These are phyloP conservation scores for Emmonsiellopsis sp. DNA, from an alignment of 2,329 filamentous ascomycete species.

Conservation along the genomic window DNA sequence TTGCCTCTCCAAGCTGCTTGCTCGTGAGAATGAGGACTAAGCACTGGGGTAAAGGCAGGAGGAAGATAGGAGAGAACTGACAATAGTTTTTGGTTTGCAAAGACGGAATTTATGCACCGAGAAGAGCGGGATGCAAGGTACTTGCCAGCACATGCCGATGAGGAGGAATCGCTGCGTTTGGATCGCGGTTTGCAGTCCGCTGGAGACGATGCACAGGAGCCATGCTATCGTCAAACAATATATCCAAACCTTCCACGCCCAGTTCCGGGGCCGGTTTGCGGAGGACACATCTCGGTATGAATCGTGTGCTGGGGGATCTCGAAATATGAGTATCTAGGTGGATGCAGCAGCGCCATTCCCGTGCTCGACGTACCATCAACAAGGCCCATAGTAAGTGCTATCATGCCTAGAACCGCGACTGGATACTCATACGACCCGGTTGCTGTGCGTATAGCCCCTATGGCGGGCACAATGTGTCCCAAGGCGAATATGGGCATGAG, in stretches of 20 bases:
- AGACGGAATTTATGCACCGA: background rate
- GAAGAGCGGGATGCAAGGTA: background rate
- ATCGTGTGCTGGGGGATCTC: background rate
- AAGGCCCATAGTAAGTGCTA: background rate
- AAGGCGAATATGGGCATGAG: background rate
- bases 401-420: background rate
- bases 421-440: background rate
- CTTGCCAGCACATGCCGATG: background rate
- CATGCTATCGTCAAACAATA: background rate
- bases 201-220: background rate
- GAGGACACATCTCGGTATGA: background rate
- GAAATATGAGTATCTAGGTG: background rate
- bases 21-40: background rate
- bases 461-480: background rate
- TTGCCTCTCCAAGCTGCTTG: background rate
- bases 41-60: background rate
- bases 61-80: background rate
- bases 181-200: background rate
- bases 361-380: background rate
- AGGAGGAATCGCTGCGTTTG: background rate
- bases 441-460: background rate
- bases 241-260: background rate
- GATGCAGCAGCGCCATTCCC: background rate
- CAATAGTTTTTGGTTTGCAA: background rate
- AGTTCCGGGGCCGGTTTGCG: background rate